Base-by-base conservation (phyloP, 78 protist genomes). In the Guillardia theta region DNA sequence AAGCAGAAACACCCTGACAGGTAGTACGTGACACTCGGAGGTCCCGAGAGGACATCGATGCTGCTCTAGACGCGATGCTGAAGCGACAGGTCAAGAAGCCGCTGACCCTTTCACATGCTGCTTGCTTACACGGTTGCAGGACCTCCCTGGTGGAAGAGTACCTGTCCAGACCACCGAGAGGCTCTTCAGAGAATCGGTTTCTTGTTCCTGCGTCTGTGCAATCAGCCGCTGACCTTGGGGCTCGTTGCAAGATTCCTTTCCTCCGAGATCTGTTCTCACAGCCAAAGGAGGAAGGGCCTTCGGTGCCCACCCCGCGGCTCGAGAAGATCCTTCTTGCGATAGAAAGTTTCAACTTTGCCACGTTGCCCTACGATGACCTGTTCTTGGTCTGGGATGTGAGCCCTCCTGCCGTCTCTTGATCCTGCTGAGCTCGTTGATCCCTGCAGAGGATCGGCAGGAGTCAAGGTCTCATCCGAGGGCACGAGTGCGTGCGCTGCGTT, bases 81-180 rank as follows among this genome's bases (percentile, higher is more conserved):
- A 12, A n/a, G 90, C 18, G 90, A 10, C 90, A 78, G 48, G 22
- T 30, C 70, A 58, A 15, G 58, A 19, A 50, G 58, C 58, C 30
- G 10, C 58, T 15, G 58, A 50, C 58, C 30, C 58, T 19, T 50
- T 50, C n/a, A n/a, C n/a, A n/a, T n/a, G n/a, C n/a, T n/a, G n/a
- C n/a, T n/a, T n/a, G n/a, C n/a, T n/a, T n/a, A n/a, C n/a, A n/a
- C n/a, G n/a, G n/a, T n/a, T n/a, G n/a, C n/a, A n/a, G n/a, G n/a
- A 64, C 3, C 45, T 4, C n/a, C 88, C 88, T 4, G 90, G 90
- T 4, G 90, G 48, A 43, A 12, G 90, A 37, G 48, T 78, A 9
- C 90, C 90, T 12, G 90, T 78, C 8, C 90, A 78, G 48, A 78
- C 90, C 0, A 78, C 90, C 1, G 90, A 77, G 45, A 41, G 88